phyloP scores from a whole-genome alignment of 805 yeast genomes.

The Dipodascus albidus region DNA sequence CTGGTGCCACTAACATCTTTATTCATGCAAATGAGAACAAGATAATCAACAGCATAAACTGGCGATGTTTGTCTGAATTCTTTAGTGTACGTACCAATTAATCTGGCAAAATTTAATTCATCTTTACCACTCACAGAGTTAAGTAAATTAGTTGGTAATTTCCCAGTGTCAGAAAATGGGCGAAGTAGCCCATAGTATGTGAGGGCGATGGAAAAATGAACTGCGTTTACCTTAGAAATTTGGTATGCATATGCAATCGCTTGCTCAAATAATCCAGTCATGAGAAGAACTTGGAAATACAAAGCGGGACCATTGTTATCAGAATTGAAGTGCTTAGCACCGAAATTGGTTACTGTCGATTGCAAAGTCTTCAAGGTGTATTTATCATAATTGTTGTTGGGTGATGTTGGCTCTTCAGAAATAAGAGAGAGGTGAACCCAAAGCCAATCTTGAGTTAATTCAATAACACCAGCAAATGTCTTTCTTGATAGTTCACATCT shows the following conservation, averaged over 20 bases:
- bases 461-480: constrained; percentile 56
- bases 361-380: constrained; percentile 70
- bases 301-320: constrained; percentile 52
- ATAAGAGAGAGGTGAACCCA: constrained; percentile 84
- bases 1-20: constrained; percentile 22
- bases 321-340: constrained; percentile 54
- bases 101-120: constrained; percentile 39
- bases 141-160: constrained; percentile 26
- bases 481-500: constrained; percentile 65
- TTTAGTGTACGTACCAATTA: constrained; percentile 71
- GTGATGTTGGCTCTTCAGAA: constrained; percentile 40
- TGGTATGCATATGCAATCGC: constrained; percentile 58
- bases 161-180: constrained; percentile 27
- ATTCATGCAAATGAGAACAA: constrained; percentile 55
- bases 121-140: constrained; percentile 26
- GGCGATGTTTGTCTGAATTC: constrained; percentile 81
- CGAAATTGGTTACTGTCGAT: constrained; percentile 55
- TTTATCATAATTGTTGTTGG: constrained; percentile 47
- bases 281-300: constrained; percentile 61
- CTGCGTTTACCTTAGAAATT: constrained; percentile 71
- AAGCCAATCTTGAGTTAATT: constrained; percentile 89
- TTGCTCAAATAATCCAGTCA: constrained; percentile 71
- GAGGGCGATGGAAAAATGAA: constrained; percentile 77
- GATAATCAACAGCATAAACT: constrained; percentile 81
- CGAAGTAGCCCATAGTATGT: constrained; percentile 61